These are phyloP conservation scores for Xylaria acuta DNA, from an alignment of 495 filamentous ascomycete species.

Conservation along the genomic window DNA sequence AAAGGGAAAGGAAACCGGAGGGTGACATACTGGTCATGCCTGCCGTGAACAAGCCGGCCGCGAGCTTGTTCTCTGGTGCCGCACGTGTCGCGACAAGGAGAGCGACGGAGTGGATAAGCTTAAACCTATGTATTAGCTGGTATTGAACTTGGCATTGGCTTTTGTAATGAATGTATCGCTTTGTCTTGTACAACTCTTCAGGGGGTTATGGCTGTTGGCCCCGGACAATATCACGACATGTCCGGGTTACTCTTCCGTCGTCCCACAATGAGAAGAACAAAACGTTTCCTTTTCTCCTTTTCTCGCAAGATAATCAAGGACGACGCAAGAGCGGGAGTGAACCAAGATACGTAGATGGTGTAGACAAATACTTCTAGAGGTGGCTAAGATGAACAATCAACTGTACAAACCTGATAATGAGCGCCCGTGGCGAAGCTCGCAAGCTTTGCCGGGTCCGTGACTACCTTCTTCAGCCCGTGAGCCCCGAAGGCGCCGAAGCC, in stretches of 20 bases:
- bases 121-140: neutral
- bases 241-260: neutral
- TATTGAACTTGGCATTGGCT: neutral
- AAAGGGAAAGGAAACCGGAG: constrained; percentile 47
- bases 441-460: constrained; percentile 59
- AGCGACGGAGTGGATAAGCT: constrained; percentile 65
- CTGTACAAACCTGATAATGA: constrained; percentile 61
- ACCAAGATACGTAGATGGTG: neutral
- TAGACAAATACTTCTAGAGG: neutral
- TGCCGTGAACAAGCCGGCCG: constrained; percentile 49
- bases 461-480: constrained; percentile 64
- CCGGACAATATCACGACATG: neutral
- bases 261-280: neutral
- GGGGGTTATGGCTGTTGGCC: neutral
- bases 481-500: constrained; percentile 68
- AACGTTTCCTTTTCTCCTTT: too few relatives aligned
- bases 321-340: neutral
- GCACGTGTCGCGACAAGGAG: constrained; percentile 54
- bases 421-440: constrained; percentile 64
- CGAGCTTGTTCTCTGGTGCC: constrained; percentile 45
- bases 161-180: neutral
- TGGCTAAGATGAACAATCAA: neutral
- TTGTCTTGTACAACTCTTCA: neutral
- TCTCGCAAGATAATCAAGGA: neutral
- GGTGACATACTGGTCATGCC: constrained; percentile 47